Conservation (phyloP, 2,329 filamentous ascomycete species). For the Emydomyces testavorans region DNA sequence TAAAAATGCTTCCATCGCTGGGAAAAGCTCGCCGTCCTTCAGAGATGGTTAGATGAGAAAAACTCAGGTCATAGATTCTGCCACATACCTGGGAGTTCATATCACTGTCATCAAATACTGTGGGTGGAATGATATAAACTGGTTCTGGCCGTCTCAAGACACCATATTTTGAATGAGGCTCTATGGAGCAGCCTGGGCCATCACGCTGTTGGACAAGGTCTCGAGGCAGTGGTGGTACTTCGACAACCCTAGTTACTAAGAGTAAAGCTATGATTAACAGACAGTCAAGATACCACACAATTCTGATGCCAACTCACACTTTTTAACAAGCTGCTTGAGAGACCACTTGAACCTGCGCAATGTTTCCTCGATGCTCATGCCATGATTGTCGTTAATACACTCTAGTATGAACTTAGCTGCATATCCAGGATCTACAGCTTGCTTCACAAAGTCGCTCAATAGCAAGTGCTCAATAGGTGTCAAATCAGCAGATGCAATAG, state of each 20-base stretch:
- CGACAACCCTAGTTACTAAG: not conserved
- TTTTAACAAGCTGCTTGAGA: not conserved
- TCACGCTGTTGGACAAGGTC: not conserved
- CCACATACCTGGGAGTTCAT: not conserved
- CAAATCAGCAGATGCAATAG: not conserved
- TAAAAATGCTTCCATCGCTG: slow-evolving; percentile 7
- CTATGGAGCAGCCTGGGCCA: not conserved
- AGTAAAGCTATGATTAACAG: not conserved
- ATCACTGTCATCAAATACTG: not conserved
- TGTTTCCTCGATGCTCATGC: not conserved
- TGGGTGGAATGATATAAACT: slow-evolving; percentile 3
- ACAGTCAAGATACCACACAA: not conserved
- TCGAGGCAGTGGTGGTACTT: not conserved
- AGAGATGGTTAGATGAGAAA: not conserved
- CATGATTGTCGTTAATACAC: not conserved
- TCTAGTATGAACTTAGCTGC: not conserved
- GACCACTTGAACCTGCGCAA: not conserved
- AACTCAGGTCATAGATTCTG: not conserved
- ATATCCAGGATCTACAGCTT: slow-evolving; percentile 1
- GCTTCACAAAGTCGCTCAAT: not conserved
- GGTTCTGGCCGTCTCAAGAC: not conserved
- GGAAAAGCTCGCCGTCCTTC: not conserved
- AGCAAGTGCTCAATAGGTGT: slow-evolving; percentile 5
- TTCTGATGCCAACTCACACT: not conserved
- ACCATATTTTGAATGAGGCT: not conserved